phyloP scores from a whole-genome alignment of 169 alveolate species.

The Eimeria necatrix region DNA sequence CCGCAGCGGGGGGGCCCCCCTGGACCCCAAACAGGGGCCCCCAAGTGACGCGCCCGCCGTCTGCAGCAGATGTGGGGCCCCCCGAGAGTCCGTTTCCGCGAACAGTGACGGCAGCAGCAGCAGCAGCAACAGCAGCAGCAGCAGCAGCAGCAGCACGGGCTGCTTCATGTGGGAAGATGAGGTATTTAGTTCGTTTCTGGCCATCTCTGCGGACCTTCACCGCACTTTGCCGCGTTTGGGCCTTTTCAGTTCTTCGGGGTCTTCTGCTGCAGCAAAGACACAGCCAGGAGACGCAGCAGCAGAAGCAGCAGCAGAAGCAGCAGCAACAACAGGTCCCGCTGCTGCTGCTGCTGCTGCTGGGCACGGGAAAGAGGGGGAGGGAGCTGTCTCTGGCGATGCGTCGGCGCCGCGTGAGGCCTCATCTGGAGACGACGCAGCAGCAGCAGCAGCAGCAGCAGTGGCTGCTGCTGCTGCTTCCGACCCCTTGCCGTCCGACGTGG shows the following conservation, averaged over 20 bases:
- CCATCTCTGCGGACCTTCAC: slow-evolving; percentile 47
- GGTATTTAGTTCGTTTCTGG: neutral
- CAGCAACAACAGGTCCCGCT: neutral
- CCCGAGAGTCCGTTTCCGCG: neutral
- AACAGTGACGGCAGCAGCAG: slow-evolving; percentile 26
- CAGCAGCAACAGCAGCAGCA: slow-evolving; percentile 47
- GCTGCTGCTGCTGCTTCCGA: slow-evolving; percentile 17
- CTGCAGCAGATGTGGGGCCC: slow-evolving; percentile 59
- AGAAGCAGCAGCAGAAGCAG: slow-evolving; percentile 23
- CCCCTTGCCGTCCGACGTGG: neutral
- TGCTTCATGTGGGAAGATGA: slow-evolving; percentile 19
- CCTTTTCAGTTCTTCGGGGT: neutral
- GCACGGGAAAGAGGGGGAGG: neutral
- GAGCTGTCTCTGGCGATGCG: neutral
- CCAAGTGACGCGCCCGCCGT: neutral
- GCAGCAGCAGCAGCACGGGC: slow-evolving; percentile 36
- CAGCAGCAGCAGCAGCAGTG: slow-evolving; percentile 40
- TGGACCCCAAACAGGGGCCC: neutral
- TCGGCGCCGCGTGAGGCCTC: neutral
- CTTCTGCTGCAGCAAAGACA: neutral
- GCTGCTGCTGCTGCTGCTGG: slow-evolving; percentile 7
- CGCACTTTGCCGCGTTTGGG: neutral
- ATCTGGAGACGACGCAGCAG: neutral
- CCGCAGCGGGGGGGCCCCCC: neutral
- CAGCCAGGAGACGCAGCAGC: neutral